Evolutionary conservation across 2,329 filamentous ascomycete species (phyloP).

Genomic region (Botryotinia narcissicola): DNA sequence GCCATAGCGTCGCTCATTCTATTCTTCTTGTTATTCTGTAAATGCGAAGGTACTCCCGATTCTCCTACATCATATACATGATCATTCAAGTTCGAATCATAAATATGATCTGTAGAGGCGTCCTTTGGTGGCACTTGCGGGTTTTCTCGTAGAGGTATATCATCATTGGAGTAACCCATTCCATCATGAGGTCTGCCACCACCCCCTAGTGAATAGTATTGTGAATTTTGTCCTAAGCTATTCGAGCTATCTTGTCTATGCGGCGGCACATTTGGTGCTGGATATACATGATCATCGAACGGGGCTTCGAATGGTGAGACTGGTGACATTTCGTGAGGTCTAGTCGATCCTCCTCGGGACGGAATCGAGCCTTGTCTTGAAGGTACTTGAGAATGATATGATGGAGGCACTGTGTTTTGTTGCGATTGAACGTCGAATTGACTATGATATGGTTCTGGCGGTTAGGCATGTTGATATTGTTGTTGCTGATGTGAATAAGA

Average conservation of each 20-base stretch:
- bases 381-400: slow-evolving; percentile 33
- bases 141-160: slow-evolving; percentile 58
- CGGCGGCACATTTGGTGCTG: slow-evolving; percentile 39
- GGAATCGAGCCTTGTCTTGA: slow-evolving; percentile 23
- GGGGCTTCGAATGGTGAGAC: slow-evolving; percentile 62
- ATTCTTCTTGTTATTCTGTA: slow-evolving; percentile 39
- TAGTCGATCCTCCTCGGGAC: slow-evolving; percentile 24
- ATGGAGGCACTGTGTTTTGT: slow-evolving; percentile 26
- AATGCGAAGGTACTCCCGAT: slow-evolving; percentile 28
- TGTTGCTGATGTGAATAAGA: slow-evolving; percentile 26
- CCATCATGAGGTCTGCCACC: slow-evolving; percentile 41
- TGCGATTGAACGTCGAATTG: slow-evolving; percentile 23
- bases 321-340: slow-evolving; percentile 23
- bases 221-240: slow-evolving; percentile 52
- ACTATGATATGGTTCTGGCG: slow-evolving; percentile 26
- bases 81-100: slow-evolving; percentile 46
- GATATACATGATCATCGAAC: slow-evolving; percentile 67
- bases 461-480: slow-evolving; percentile 19
- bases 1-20: slow-evolving; percentile 55
- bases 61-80: slow-evolving; percentile 60
- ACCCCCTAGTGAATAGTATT: slow-evolving; percentile 52
- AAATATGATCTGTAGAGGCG: slow-evolving; percentile 11
- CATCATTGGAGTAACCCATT: slow-evolving; percentile 44
- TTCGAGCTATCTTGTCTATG: slow-evolving; percentile 36
- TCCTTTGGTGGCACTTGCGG: slow-evolving; percentile 36